A percentile compares a stretch with the other conserved stretches of the same genome.
These are phyloP conservation scores for Straminergon stramineum DNA, from an alignment of 225 moss, liverwort and hornwort species.

Conservation along the genomic window DNA sequence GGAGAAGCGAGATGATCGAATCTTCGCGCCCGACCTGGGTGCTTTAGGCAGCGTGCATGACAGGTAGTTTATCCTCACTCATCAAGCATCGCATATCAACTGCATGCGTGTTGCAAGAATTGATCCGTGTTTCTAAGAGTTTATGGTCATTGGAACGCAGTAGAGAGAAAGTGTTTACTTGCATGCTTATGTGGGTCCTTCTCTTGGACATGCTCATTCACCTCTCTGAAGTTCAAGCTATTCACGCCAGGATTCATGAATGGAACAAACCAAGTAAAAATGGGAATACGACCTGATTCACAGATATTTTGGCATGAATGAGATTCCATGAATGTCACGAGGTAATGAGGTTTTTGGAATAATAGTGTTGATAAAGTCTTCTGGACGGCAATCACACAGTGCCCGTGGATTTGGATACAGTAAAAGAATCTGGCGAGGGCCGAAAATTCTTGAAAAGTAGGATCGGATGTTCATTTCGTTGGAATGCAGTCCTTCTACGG, in stretches of 20 bases:
- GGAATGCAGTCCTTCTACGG: neutral
- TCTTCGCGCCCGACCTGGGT: conserved; percentile 81
- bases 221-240: neutral
- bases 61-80: conserved; percentile 34
- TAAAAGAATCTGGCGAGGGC: neutral
- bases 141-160: neutral
- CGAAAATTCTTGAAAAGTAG: neutral
- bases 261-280: neutral
- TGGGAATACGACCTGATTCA: neutral
- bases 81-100: neutral
- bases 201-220: neutral
- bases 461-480: neutral
- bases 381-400: neutral
- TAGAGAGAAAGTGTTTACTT: neutral
- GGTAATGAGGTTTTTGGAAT: neutral
- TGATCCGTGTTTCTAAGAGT: neutral
- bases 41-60: conserved; percentile 71
- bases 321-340: neutral
- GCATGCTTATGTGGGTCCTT: neutral
- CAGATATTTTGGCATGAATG: neutral
- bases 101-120: neutral
- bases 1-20: conserved; percentile 71
- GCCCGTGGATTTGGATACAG: neutral
- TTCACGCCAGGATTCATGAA: neutral
- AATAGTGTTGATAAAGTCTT: neutral